Base-by-base conservation (phyloP, 371 early-diverging fungal genomes). In the Saksenaea vasiformis region DNA sequence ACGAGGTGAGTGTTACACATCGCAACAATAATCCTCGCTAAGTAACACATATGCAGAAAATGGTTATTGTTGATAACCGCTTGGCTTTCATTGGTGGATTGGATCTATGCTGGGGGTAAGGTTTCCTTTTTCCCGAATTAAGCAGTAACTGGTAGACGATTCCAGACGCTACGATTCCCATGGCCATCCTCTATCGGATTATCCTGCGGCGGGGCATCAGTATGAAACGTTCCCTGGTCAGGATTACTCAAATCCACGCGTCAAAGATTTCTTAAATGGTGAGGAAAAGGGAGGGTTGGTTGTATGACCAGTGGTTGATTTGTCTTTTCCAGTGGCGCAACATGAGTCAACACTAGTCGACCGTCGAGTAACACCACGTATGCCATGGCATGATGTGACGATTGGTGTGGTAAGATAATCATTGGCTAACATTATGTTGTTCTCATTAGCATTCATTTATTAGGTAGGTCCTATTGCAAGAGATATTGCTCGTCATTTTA, bases 341-440 rank as follows among this genome's bases (percentile, higher is more conserved):
- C 75, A 77, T 65, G 72, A 82, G 27, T 66, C 67, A n/a, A 77
- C 82, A 5, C 58, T 90, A 17, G 80, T 93, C 14, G 68, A 77
- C 54, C 59, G 41, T 60, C 28, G 73, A 37, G 66, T 72, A 10
- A 84, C 80, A 10, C 86, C 94, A n/a, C 88, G 97, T 54, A 93
- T 97, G 95, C 95, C 96, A 15, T 97, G 98, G 98, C 97, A 96
- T 75, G 98, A 97, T 64, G 85, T 95, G 34, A 86, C 88, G 5
- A 77, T 90, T 62, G 87, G 82, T 43, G 81, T 92, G 79, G 85
- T 76, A 66, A 64, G 59, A 71, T n/a, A 37, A 7, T 59, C 1
- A 28, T 10, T 19, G 5, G 7, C 22, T 47, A 8, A 22, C 17
- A 10, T 5, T 17, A 15, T 14, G 9, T 41, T 41, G 43, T 41